Base-by-base conservation (phyloP, 2,329 filamentous ascomycete species). In the Diaporthe sp. region DNA sequence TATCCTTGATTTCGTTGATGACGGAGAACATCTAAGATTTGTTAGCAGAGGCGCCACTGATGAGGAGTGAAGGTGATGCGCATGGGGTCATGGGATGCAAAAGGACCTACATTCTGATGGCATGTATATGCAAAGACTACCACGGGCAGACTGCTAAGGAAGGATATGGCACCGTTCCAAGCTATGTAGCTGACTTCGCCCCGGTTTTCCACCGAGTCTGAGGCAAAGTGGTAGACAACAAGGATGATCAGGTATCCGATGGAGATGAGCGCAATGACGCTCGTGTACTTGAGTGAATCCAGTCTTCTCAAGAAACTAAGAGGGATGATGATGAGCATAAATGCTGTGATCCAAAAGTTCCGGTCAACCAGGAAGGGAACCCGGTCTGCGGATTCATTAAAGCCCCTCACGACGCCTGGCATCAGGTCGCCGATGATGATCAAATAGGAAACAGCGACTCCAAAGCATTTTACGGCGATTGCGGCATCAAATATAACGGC, bases 111-210 rank as follows among this genome's bases (percentile, higher is more conserved):
- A 83, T 99, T 99, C 82, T 99, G 97, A 84, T 99, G 97, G 83
- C 97, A 99, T 1, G 97, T 99, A 83, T 98, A 99, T n/a, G 96
- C 97, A 87, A 99, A 99, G 2, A 99, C 95, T 74, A 98, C 96
- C 72, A 99, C 95, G 0, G 97, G 97, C 78, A 99, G 91, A 77
- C 94, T 96, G 79, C 95, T 95, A 72, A 99, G 88, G 9, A 94
- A 92, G 49, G 94, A 90, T 13, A 98, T 88, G 4, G 94, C 89
- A 10, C 96, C 95, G 58, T 92, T 93, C 93, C 95, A 98, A 77
- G 91, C 87, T 77, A 98, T 88, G 42, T 95, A 86, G 67, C 94
- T 91, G 76, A 99, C 78, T 13, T 93, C 90, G 17, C 94, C 93
- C 72, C 95, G 91, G 71, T 94, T 91, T 25, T 91, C 89, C 75